Evolutionary conservation across 768 basidiomycete species (phyloP), one percentile per base, ranked within the genome.

Genomic region (Leccinum imitatum): DNA sequence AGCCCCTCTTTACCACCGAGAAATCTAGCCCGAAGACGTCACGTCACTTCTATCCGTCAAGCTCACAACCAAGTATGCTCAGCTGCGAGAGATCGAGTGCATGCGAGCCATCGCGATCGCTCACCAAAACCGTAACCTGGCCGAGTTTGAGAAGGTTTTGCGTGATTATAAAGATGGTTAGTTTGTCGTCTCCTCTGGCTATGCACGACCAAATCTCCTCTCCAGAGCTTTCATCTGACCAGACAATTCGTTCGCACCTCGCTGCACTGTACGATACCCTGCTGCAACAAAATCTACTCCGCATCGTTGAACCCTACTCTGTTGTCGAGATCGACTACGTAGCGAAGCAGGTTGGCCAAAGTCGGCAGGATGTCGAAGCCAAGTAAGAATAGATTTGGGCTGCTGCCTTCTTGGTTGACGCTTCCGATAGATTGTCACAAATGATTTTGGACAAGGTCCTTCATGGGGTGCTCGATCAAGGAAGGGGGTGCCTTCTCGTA

Each of bases 361-460:
- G 91, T 55, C 77, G 91, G 53, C 89, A 92, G 70, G 87, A 85
- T 8, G 94, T 98, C 21, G 95, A 98, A 75, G 84, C 87, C 21
- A 98, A 97, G 94, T 95, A 62, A 63, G 88, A 77, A 23, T 53
- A 15, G 17, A 1, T 14, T 23, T 13, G 1, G 1, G 9, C 15
- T 11, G n/a, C 6, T 33, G 50, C 9, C 11, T 11, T 54, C 58
- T 30, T 7, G 19, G 23, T 27, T 67, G 50, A 71, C 48, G 1
- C 50, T 23, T 30, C 57, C 19, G 33, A 6, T 65, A 96, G 95
- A 71, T 77, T 98, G 27, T 94, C 91, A 31, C 96, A 99, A 72
- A 98, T 99, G 96, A 99, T 98, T 62, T 78, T 98, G 39, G 96
- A 98, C 76, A 95, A 95, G 66, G 86, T 95, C 2, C 84, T 98